Evolutionary conservation across 2,329 filamentous ascomycete species (phyloP).

Genomic region (Leptographium wingfieldii): DNA sequence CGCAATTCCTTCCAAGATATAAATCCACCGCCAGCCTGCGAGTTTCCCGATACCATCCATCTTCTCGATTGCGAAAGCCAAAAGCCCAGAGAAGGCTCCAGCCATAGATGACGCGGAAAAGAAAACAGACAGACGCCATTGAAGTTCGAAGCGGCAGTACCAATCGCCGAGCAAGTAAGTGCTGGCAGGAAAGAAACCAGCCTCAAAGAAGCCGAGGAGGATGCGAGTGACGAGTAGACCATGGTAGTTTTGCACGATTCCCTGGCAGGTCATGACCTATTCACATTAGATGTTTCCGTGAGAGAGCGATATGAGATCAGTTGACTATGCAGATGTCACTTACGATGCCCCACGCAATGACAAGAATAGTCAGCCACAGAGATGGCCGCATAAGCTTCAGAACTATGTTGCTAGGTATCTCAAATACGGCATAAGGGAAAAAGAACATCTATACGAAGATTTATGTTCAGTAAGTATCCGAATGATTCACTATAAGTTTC

Average conservation of each 20-base stretch:
- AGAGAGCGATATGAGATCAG: not conserved
- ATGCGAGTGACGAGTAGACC: slow-evolving; percentile 38
- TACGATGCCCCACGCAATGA: slow-evolving; percentile 42
- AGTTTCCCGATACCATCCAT: slow-evolving; percentile 25
- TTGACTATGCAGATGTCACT: not conserved
- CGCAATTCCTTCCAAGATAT: slow-evolving; percentile 28
- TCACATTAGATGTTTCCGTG: not conserved
- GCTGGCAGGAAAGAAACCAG: slow-evolving; percentile 51
- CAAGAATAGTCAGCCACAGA: slow-evolving; percentile 63
- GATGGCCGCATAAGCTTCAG: slow-evolving; percentile 63
- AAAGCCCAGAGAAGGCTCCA: not conserved
- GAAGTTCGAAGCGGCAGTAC: slow-evolving; percentile 2
- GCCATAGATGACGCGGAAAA: not conserved
- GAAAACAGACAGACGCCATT: not conserved
- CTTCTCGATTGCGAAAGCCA: not conserved
- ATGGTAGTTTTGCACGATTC: slow-evolving; percentile 33
- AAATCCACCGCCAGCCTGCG: slow-evolving; percentile 50
- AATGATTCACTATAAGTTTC: not conserved
- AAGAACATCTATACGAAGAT: slow-evolving; percentile 48
- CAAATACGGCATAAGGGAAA: slow-evolving; percentile 62
- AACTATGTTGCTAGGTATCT: slow-evolving; percentile 61
- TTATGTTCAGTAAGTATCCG: not conserved
- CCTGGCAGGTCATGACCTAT: slow-evolving; percentile 37
- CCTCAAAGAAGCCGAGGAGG: slow-evolving; percentile 50
- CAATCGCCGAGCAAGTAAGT: not conserved